Base-by-base conservation (phyloP, 2,329 filamentous ascomycete species). In the Stagonosporopsis rhizophila region DNA sequence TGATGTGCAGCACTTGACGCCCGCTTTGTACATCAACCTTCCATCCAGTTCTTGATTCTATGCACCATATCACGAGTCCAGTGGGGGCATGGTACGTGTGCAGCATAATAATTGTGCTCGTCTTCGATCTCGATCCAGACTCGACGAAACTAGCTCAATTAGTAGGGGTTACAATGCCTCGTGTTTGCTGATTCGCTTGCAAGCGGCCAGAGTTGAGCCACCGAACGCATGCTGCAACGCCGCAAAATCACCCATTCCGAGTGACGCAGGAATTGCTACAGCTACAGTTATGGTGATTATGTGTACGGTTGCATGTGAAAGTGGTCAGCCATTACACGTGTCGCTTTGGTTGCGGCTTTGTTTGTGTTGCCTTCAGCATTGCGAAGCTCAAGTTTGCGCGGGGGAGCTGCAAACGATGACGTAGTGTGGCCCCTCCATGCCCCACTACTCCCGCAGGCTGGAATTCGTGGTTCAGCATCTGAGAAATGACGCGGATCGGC, bases 401-500 rank as follows among this genome's bases (percentile, higher is more conserved):
- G 55, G 53, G 53, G 42, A 52, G 37, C 32, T 47, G 38, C 53
- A 44, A 39, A 5, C 46, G 11, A 28, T 56, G 53, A 56, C 53
- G 53, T 56, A 56, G 41, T 6, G 20, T 11, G 30, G 53, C 53
- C 47, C 47, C 47, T 38, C 53, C 27, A 34, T 52, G 47, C 25
- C 41, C 41, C 41, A 38, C 42, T 27, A 52, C 42, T 52, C 47
- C 53, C 53, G 53, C 47, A 47, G 44, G 30, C 53, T 52, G 42
- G 53, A 56, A 47, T 44, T 34, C 44, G 30, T 47, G 30, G 47
- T 51, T 47, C 42, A 48, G 38, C 53, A 56, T 56, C 53, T 42
- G 48, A 37, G 19, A 56, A 56, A 56, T 56, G 53, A 56, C 53
- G 53, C 47, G 25, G 53, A 56, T 56, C 53, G 42, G 42, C 53